phyloP scores from a whole-genome alignment of 1,139 yeast species.

The Protomyces inouyei region DNA sequence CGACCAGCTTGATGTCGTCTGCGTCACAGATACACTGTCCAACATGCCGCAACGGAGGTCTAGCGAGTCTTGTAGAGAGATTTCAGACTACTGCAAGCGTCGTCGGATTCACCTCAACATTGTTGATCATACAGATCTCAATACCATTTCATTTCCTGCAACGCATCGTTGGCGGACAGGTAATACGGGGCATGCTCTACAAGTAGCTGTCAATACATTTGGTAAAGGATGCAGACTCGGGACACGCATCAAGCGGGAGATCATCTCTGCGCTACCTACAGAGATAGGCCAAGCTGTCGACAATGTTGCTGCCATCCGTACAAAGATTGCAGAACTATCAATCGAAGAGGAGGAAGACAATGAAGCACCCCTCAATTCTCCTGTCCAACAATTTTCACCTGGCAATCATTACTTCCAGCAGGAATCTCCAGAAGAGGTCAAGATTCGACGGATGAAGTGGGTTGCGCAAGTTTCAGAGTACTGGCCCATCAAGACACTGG shows the following conservation, averaged over 20 bases:
- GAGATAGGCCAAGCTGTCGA: constrained; percentile 50
- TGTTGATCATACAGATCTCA: constrained; percentile 63
- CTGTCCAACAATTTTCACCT: constrained; percentile 35
- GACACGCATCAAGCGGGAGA: constrained; percentile 69
- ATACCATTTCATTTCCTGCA: constrained; percentile 73
- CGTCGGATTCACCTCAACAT: constrained; percentile 72
- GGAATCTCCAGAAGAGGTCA: constrained; percentile 39
- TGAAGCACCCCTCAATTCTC: constrained; percentile 20
- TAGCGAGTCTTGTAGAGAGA: constrained; percentile 1
- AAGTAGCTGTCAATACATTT: constrained; percentile 75
- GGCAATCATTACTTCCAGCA: constrained; percentile 66
- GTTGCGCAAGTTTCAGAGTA: constrained; percentile 86
- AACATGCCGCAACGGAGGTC: neutral
- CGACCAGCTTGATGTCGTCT: constrained; percentile 5
- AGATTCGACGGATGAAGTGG: constrained; percentile 72
- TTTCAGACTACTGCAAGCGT: neutral
- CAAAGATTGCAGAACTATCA: constrained; percentile 56
- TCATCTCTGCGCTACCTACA: constrained; percentile 59
- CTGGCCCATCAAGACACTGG: constrained; percentile 67
- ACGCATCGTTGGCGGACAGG: constrained; percentile 41
- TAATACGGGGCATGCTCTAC: constrained; percentile 65
- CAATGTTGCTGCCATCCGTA: constrained; percentile 47
- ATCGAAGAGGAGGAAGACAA: constrained; percentile 13
- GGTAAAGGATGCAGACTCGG: constrained; percentile 91
- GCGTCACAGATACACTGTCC: constrained; percentile 13